Evolutionary conservation across 257 asterid species (phyloP).

Genomic region (Linaria vulgaris): DNA sequence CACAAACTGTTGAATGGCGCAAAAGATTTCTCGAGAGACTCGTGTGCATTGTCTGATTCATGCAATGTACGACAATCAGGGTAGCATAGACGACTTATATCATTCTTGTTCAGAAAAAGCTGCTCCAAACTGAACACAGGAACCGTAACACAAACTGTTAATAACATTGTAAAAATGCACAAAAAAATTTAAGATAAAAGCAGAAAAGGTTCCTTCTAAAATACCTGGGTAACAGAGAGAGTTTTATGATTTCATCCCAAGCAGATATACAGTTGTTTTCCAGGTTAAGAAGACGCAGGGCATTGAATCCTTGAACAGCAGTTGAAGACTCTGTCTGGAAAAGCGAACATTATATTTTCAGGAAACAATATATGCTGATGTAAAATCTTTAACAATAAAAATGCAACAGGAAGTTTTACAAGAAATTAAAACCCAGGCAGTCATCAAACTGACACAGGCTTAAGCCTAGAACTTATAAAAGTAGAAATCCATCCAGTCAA

Average conservation of each 20-base stretch:
- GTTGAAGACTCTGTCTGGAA: conserved; percentile 66
- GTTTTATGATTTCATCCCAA: conserved; percentile 84
- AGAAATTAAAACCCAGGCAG: conserved; percentile 7
- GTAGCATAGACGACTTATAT: conserved; percentile 53
- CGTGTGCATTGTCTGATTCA: conserved; percentile 33
- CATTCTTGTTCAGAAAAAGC: conserved; percentile 79
- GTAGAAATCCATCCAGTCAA: not conserved
- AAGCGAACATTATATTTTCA: conserved; percentile 16
- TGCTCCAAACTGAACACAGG: conserved; percentile 73
- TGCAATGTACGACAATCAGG: conserved; percentile 44
- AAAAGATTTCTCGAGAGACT: conserved; percentile 36
- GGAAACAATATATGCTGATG: conserved; percentile 12
- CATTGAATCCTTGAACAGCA: conserved; percentile 67
- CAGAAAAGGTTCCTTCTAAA: conserved; percentile 16
- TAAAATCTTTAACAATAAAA: not conserved
- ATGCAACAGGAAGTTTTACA: not conserved
- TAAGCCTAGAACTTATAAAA: not conserved
- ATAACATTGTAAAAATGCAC: conserved; percentile 13
- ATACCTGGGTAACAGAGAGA: conserved; percentile 73
- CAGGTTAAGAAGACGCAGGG: conserved; percentile 73
- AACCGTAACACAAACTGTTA: conserved; percentile 27
- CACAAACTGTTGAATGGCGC: conserved; percentile 64
- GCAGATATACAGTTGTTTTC: conserved; percentile 70
- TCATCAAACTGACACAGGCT: not conserved
- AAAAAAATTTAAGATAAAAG: conserved; percentile 12